Evolutionary conservation across 164 flowering plant species (phyloP).

Genomic region (Chloranthus sessilifolius): DNA sequence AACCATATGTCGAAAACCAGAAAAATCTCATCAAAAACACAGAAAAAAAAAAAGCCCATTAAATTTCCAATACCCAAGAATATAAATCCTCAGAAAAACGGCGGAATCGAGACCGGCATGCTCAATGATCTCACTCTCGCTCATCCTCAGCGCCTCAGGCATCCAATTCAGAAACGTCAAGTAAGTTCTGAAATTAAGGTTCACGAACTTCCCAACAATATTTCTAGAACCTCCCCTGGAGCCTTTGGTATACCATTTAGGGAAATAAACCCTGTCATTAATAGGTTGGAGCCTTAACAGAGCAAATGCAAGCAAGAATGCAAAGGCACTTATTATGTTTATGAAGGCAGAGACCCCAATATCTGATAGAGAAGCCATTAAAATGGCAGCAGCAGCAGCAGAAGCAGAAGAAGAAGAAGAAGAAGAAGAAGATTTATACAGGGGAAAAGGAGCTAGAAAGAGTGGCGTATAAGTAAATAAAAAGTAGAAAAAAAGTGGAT

Average conservation of each 20-base stretch:
- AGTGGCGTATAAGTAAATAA: too few species aligned
- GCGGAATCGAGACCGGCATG: slow-evolving; percentile 98
- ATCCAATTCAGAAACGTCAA: slow-evolving; percentile 92
- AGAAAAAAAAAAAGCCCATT: background rate
- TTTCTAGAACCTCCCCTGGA: slow-evolving; percentile 52
- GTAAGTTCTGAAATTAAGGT: slow-evolving; percentile 64
- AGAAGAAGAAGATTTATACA: background rate
- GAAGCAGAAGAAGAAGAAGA: background rate
- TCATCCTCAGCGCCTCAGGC: slow-evolving; percentile 83
- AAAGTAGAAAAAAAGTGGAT: too few species aligned
- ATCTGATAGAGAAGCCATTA: slow-evolving; percentile 80
- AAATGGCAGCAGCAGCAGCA: background rate
- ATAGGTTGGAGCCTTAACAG: slow-evolving; percentile 79
- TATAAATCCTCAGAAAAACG: slow-evolving; percentile 75
- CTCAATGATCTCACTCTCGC: slow-evolving; percentile 57
- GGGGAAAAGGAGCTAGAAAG: background rate
- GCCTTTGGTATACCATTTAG: slow-evolving; percentile 86
- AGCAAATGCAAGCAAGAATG: slow-evolving; percentile 84
- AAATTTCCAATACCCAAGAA: slow-evolving; percentile 58
- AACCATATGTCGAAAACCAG: background rate
- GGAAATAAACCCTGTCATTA: slow-evolving; percentile 93
- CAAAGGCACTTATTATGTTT: slow-evolving; percentile 68
- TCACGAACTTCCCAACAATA: slow-evolving; percentile 65
- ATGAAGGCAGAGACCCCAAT: slow-evolving; percentile 85
- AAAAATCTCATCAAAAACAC: background rate